Base-by-base conservation (phyloP, 495 filamentous ascomycete species). In the Chaetomium fimeti region DNA sequence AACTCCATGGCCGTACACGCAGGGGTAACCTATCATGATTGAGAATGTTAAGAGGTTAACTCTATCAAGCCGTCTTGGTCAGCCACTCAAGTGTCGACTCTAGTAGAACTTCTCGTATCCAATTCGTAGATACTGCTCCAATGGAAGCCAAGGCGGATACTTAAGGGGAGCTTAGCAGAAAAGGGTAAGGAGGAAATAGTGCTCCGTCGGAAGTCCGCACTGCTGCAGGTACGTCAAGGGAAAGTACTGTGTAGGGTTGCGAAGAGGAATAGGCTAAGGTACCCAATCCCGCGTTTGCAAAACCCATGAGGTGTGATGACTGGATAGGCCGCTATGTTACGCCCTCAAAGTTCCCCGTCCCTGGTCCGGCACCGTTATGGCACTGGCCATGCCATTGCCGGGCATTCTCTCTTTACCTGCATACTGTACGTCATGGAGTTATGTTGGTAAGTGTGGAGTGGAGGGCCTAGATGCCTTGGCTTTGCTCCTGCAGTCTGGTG, bases 191-290 rank as follows among this genome's bases (percentile, higher is more conserved):
- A 49, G 22, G 52, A 27, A 18, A 51, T 24, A 25, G 9, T 24
- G 16, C 11, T 63, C 54, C 53, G 61, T 20, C 16, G 29, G 18
- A 40, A 58, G n/a, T 6, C 22, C n/a, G 36, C 7, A 9, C 32
- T 9, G 9, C 32, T 43, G 32, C 29, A 58, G 27, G 55, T 16
- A 27, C 18, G 13, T 28, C 20, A 56, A 29, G 56, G 43, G 16
- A 22, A 65, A 55, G n/a, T n/a, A n/a, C n/a, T n/a, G n/a, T 13
- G 63, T 65, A 65, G 58, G 64, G 64, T 66, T 66, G 32, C 64
- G 25, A 16, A 16, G 12, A 66, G 32, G 29, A 57, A 66, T 47
- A 66, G 58, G 57, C 64, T 66, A 66, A 61, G 52, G 43, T 61
- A 40, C 13, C 22, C 57, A 16, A 36, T 32, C 57, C 28, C 57